Base-by-base conservation (phyloP, 208 protist species). In the Phytomonas francai region DNA sequence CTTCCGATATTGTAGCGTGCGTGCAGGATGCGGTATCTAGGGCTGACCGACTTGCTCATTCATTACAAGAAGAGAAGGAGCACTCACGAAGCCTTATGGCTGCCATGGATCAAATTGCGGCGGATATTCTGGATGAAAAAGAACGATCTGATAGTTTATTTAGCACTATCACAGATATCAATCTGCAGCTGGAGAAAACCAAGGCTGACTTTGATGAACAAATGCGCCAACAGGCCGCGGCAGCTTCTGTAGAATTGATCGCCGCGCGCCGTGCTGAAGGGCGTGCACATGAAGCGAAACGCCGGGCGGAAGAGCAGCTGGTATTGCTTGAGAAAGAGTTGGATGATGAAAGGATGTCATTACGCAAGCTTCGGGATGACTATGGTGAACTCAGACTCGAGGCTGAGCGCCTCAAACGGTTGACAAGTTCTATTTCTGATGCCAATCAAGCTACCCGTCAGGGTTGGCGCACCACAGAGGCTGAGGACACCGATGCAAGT, bases 121-220 rank as follows among this genome's bases (percentile, higher is more conserved):
- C 12, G 16, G 51, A 39, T 3, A 49, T 32, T 29, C 30, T 79
- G 8, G 65, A 31, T 8, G 73, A 72, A 54, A 39, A 31, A 27
- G 65, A 73, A 30, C 78, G 71, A 12, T 51, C 68, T 0, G 67
- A 70, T 16, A 31, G 56, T 51, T 58, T 85, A 27, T 69, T 76
- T 32, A 49, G 65, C 4, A 67, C 65, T 19, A 74, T 82, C 36
- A 56, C 33, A 30, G 49, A 78, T 32, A 33, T 80, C 31, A 73
- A 76, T 33, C 58, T 64, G 22, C 67, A 74, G 29, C 28, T 83
- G 19, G 65, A 54, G 16, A 34, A 51, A 22, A 63, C 72, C 0
- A 70, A 83, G 59, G 71, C 62, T 3, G 78, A 81, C 63, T 85
- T 82, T 73, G 83, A 88, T 28, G 68, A 74, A 6, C 77, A 86